phyloP scores from a whole-genome alignment of 495 filamentous ascomycete genomes.

The Aspergillus panamensis region DNA sequence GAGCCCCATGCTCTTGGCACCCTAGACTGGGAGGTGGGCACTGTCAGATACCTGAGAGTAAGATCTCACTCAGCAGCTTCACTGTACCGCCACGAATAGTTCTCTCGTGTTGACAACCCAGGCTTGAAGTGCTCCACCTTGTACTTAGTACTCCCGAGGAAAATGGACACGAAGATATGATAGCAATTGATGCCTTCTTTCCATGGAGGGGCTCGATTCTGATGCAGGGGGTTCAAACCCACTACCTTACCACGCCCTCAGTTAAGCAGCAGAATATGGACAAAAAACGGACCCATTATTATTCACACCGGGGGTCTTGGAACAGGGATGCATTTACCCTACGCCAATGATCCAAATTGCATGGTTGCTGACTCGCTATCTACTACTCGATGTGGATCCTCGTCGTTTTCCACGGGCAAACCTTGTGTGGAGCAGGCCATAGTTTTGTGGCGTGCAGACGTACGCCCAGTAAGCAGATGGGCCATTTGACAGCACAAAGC shows the following conservation, averaged over 20 bases:
- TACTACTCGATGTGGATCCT: conserved; percentile 1
- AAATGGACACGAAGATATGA: conserved; percentile 52
- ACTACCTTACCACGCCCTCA: conserved; percentile 64
- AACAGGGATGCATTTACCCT: conserved; percentile 46
- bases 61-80: conserved; percentile 55
- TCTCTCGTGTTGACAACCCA: conserved; percentile 74
- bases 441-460: conserved; percentile 2
- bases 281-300: conserved; percentile 52
- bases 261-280: conserved; percentile 71
- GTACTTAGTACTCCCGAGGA: conserved; percentile 73
- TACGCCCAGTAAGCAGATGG: conserved; percentile 14
- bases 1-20: conserved; percentile 89
- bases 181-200: conserved; percentile 68
- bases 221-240: conserved; percentile 89
- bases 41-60: conserved; percentile 69
- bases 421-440: conserved; percentile 11
- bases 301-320: conserved; percentile 77
- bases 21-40: conserved; percentile 97
- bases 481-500: background rate
- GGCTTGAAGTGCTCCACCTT: conserved; percentile 67
- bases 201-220: conserved; percentile 66
- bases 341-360: conserved; percentile 49
- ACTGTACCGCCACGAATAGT: conserved; percentile 32
- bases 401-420: conserved; percentile 7
- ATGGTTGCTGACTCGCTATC: conserved; percentile 7